Conservation (phyloP, 164 flowering plant species). For the Houttuynia cordata region DNA sequence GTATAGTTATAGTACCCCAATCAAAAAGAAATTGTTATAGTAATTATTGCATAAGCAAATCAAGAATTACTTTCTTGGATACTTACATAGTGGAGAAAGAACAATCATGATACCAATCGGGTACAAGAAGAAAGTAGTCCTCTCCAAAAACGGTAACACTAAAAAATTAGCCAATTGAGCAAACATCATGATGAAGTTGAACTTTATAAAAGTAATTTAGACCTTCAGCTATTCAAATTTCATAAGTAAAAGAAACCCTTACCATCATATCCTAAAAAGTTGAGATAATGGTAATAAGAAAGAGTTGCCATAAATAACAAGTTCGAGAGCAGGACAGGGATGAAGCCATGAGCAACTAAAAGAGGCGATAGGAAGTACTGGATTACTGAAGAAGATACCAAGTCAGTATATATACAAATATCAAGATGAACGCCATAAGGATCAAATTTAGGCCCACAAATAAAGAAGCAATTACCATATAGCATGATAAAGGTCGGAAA, state of each 20-base stretch:
- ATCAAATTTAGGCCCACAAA: too few species aligned
- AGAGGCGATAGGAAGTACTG: constrained; percentile 91
- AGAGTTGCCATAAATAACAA: constrained; percentile 87
- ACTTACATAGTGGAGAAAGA: constrained; percentile 82
- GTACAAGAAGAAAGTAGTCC: constrained; percentile 87
- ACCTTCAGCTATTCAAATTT: background rate
- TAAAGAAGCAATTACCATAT: constrained; percentile 49
- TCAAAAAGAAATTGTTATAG: too few species aligned
- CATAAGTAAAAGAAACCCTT: constrained; percentile 16
- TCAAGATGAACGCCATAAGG: background rate
- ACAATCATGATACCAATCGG: constrained; percentile 81
- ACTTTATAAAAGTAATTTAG: background rate
- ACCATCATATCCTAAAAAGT: constrained; percentile 97
- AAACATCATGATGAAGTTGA: background rate
- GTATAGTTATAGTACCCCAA: too few species aligned
- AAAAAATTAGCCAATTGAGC: background rate
- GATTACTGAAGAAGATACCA: constrained; percentile 42
- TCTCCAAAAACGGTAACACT: constrained; percentile 92
- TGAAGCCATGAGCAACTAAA: constrained; percentile 84
- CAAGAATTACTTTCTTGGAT: background rate
- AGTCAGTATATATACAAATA: background rate
- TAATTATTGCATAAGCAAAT: background rate
- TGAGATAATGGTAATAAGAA: constrained; percentile 92
- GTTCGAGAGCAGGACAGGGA: constrained; percentile 76
- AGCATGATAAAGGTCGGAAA: constrained; percentile 92